A percentile compares a stretch with the other conserved stretches of the same genome.
These are phyloP conservation scores for Paramecium sexaurelia DNA, from an alignment of 73 alveolate genomes.

Conservation along the genomic window DNA sequence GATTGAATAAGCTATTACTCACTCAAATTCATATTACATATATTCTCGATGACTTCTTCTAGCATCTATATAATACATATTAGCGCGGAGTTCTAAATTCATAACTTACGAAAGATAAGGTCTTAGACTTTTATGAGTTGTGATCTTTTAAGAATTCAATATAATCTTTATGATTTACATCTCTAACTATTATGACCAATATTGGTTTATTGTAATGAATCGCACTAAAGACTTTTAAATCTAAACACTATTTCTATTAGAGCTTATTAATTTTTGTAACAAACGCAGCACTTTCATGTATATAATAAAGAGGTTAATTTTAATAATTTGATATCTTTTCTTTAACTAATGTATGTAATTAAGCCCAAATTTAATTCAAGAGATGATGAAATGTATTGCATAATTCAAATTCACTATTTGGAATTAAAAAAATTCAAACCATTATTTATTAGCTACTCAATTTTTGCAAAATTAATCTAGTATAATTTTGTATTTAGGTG, in stretches of 20 bases:
- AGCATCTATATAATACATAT: slow-evolving; percentile 61
- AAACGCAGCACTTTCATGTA: slow-evolving; percentile 32
- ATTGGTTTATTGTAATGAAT: not conserved
- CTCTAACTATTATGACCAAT: slow-evolving; percentile 41
- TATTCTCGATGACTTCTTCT: slow-evolving; percentile 32
- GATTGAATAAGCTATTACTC: not conserved
- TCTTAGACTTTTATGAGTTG: slow-evolving; percentile 52
- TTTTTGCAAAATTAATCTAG: too few relatives aligned
- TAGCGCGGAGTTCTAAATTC: slow-evolving; percentile 70
- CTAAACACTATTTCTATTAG: not conserved
- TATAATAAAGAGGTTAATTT: slow-evolving; percentile 8
- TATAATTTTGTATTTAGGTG: too few relatives aligned
- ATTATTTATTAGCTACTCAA: too few relatives aligned
- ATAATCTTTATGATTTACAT: slow-evolving; percentile 61
- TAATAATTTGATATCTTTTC: not conserved
- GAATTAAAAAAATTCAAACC: too few relatives aligned
- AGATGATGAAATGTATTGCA: not conserved
- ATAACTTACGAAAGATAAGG: slow-evolving; percentile 69
- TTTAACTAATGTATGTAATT: not conserved
- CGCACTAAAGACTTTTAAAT: slow-evolving; percentile 37
- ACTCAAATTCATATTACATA: not conserved
- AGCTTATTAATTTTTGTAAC: not conserved
- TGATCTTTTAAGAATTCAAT: slow-evolving; percentile 50
- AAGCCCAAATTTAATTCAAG: not conserved
- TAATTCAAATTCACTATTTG: too few relatives aligned